Conservation (phyloP, 2,329 filamentous ascomycete species). For the Bipolaris sorokiniana region DNA sequence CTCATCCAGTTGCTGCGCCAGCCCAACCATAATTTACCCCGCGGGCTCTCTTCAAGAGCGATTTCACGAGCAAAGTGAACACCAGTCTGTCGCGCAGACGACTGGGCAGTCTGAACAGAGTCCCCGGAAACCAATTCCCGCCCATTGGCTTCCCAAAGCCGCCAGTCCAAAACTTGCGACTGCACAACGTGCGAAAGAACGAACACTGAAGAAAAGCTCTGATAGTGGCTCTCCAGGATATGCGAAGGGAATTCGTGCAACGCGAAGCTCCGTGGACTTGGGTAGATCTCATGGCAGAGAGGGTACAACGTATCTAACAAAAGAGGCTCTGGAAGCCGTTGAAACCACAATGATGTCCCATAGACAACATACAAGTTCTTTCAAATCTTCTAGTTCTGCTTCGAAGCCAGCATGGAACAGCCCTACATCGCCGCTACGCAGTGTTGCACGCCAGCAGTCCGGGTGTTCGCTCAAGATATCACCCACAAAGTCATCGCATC, state of each 20-base stretch:
- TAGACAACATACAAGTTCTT: constrained; percentile 15
- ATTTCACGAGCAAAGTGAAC: constrained; percentile 3
- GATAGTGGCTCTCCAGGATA: constrained; percentile 21
- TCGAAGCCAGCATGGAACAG: constrained; percentile 30
- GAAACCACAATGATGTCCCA: constrained; percentile 27
- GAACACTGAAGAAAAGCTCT: constrained; percentile 24
- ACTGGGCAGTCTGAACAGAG: constrained; percentile 13
- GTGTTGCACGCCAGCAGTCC: constrained; percentile 16
- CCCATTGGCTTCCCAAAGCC: constrained; percentile 29
- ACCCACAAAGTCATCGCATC: constrained; percentile 19
- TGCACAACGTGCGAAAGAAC: constrained; percentile 31
- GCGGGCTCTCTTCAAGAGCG: constrained; percentile 13
- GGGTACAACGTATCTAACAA: constrained; percentile 35
- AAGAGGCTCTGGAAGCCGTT: constrained; percentile 32
- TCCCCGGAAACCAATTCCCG: constrained; percentile 37
- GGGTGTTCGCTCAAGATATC: constrained; percentile 26
- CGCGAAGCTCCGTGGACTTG: constrained; percentile 27
- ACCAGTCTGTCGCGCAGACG: not conserved
- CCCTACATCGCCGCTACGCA: constrained; percentile 24
- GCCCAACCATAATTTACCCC: constrained; percentile 7
- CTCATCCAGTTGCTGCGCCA: constrained; percentile 5
- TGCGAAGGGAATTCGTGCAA: constrained; percentile 23
- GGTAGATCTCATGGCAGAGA: constrained; percentile 19
- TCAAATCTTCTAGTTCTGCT: constrained; percentile 18
- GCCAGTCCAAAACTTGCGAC: constrained; percentile 28